Percentiles rank a stretch among this genome's conserved stretches.
Conservation (phyloP, 1,284 basidiomycete genomes). For the Apiotrichum mycotoxinovorans region DNA sequence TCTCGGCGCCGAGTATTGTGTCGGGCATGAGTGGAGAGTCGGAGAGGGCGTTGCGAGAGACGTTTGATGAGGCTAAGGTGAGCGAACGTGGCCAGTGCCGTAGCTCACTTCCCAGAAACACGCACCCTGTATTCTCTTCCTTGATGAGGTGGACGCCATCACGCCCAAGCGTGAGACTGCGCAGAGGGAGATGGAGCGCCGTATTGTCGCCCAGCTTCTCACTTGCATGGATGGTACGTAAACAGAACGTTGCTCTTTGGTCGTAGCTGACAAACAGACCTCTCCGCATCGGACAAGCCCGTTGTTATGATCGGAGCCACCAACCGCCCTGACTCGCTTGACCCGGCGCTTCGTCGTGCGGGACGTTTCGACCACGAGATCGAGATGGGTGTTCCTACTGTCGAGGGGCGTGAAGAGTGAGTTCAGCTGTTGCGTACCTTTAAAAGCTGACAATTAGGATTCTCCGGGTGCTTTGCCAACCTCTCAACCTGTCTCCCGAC, state of each 20-base stretch:
- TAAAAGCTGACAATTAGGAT: constrained; percentile 62
- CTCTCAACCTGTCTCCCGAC: constrained; percentile 36
- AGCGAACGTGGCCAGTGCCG: constrained; percentile 11
- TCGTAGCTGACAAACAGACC: constrained; percentile 29
- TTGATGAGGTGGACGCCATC: constrained; percentile 97
- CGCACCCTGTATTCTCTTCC: constrained; percentile 85
- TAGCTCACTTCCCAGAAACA: constrained; percentile 58
- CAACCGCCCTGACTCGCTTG: constrained; percentile 90
- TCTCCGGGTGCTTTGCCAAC: constrained; percentile 59
- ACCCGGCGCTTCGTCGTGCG: constrained; percentile 85
- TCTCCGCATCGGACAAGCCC: constrained; percentile 56
- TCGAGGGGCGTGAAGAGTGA: constrained; percentile 73
- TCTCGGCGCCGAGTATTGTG: constrained; percentile 91
- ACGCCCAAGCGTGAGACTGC: constrained; percentile 97
- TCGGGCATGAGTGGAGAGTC: constrained; percentile 98
- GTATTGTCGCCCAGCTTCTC: constrained; percentile 93
- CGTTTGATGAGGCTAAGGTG: constrained; percentile 92
- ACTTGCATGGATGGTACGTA: constrained; percentile 92
- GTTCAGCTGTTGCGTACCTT: background rate
- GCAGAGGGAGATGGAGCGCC: constrained; percentile 93
- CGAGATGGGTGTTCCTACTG: constrained; percentile 92
- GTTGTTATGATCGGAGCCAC: constrained; percentile 95
- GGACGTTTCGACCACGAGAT: constrained; percentile 98
- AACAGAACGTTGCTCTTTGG: background rate
- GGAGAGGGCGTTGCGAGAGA: constrained; percentile 91